Percentiles rank a stretch among this genome's conserved stretches.
Evolutionary conservation across 306 rosid genomes (phyloP).

Genomic region (Cucumis hystrix): DNA sequence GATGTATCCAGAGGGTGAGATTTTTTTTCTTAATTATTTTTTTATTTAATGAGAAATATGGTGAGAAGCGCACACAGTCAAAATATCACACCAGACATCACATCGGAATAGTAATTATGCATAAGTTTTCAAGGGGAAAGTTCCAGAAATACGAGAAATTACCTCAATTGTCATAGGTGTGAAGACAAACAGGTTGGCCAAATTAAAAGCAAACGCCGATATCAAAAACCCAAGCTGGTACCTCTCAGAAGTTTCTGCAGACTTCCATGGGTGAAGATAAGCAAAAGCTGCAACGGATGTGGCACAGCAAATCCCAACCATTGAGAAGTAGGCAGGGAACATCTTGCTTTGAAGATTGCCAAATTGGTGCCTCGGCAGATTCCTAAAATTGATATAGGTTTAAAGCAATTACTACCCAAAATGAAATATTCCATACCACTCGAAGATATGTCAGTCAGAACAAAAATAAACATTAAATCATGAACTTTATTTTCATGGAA

Average conservation of each 20-base stretch:
- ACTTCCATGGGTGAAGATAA: constrained; percentile 87
- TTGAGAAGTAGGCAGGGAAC: constrained; percentile 86
- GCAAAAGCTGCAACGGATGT: constrained; percentile 68
- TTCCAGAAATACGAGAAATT: background rate
- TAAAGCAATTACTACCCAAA: background rate
- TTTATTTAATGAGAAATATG: background rate
- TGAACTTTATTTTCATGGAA: background rate
- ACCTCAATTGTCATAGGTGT: constrained; percentile 98
- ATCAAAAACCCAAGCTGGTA: constrained; percentile 94
- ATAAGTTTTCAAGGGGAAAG: background rate
- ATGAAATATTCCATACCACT: background rate
- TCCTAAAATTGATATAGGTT: constrained; percentile 23
- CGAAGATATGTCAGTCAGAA: background rate
- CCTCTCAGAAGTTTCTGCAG: constrained; percentile 50
- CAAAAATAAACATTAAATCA: background rate
- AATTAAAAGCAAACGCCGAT: constrained; percentile 71
- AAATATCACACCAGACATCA: background rate
- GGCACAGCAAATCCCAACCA: constrained; percentile 72
- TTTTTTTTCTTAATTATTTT: too few species aligned
- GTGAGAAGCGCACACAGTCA: background rate
- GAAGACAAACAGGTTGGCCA: constrained; percentile 74
- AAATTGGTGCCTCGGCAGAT: constrained; percentile 95
- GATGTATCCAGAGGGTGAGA: background rate
- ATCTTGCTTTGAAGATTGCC: constrained; percentile 97
- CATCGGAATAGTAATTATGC: background rate